Conservation (phyloP, 345 rosid species). For the Mercurialis annua region DNA sequence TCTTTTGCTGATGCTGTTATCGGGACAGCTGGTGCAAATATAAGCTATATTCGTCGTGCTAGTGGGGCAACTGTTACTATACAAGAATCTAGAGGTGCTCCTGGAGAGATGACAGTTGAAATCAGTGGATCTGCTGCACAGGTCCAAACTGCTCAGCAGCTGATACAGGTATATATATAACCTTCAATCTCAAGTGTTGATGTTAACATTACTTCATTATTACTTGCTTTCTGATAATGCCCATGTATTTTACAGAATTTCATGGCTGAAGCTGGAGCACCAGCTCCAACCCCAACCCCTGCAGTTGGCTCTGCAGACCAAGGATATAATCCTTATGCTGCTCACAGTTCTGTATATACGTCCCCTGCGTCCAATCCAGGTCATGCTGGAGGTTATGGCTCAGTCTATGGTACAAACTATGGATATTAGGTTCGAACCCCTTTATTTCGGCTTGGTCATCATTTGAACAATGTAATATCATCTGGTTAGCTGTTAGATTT, state of each 20-base stretch:
- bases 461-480: background rate
- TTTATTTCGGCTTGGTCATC: background rate
- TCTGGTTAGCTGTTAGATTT: conserved; percentile 1
- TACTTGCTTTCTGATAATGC: conserved; percentile 6
- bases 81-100: conserved; percentile 94
- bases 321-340: conserved; percentile 82
- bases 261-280: conserved; percentile 88
- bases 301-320: conserved; percentile 60
- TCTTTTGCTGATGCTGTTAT: conserved; percentile 98
- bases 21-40: conserved; percentile 90
- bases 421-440: conserved; percentile 45
- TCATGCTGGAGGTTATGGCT: conserved; percentile 63
- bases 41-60: conserved; percentile 92
- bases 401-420: conserved; percentile 66
- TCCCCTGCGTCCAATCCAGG: conserved; percentile 74
- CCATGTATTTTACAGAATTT: conserved; percentile 71
- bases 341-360: conserved; percentile 73
- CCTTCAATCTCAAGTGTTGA: background rate
- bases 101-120: conserved; percentile 98
- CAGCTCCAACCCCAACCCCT: conserved; percentile 50
- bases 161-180: conserved; percentile 83
- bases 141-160: conserved; percentile 98
- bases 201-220: background rate
- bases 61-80: conserved; percentile 97
- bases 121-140: conserved; percentile 94